Base-by-base conservation (phyloP, 73 alveolate genomes). In the Paramecium caudatum region DNA sequence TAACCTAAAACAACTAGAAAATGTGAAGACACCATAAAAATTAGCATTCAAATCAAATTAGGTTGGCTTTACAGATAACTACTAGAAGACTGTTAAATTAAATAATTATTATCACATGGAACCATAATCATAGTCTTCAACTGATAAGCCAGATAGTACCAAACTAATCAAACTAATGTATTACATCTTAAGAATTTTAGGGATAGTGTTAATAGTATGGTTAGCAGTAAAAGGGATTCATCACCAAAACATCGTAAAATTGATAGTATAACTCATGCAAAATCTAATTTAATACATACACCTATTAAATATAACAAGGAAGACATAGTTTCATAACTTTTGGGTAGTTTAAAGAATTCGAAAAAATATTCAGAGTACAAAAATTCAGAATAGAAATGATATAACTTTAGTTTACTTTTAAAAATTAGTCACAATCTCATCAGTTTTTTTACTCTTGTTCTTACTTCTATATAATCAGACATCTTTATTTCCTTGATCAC, bases 291-390 rank as follows among this genome's bases (percentile, higher is more conserved):
- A 55, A 27, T 55, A 55, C n/a, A 55, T 27, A 65, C 83, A 13
- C 83, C 83, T 65, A 49, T 65, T 33, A 65, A 65, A 25, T 41
- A 13, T 10, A 30, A 74, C 19, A 39, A 74, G 19, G 62, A 37
- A 16, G 88, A 74, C 46, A 41, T 74, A 27, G 88, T 74, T 41
- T 41, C 88, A 41, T 74, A 74, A 43, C 19, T 74, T 23, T 74
- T 74, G 43, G 69, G 88, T 41, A 74, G 88, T 41, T 41, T 74
- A 27, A 45, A 23, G 33, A 74, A 74, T 15, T 17, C 49, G 9
- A 74, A 74, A 25, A 74, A 55, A 55, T 55, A 55, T 43, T 55
- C 41, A 9, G 80, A 55, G 8, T 19, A 55, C 30, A 55, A 55
- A 55, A 55, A 55, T 12, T 55, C 80, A 55, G 80, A 13, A 10